Evolutionary conservation across 345 rosid genomes (phyloP), one percentile per base, ranked within the genome.

Genomic region (Euphorbia lathyris): DNA sequence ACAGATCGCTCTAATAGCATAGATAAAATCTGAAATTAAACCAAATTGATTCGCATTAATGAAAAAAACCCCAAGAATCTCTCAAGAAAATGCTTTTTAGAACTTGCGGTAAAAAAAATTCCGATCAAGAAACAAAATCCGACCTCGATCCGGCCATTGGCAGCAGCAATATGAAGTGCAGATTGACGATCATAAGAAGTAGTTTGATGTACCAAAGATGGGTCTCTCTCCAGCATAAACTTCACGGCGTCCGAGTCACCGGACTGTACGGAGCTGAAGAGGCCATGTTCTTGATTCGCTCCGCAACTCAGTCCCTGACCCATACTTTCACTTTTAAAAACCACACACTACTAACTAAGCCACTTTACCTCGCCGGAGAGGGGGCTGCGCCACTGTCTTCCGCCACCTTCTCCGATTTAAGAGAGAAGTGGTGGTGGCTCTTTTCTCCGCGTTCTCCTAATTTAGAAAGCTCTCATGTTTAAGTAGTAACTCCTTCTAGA

Each of bases 91-190:
- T 20, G n/a, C 27, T 29, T 4, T 1, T 63, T 63, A 22, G 32
- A 27, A 11, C 16, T 3, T 8, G 9, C 8, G 9, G 5, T 53
- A 29, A 36, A 34, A 11, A 62, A 59, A 72, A 38, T 14, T 26
- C 38, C 23, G 5, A 43, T 16, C 51, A 38, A 48, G 4, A 71
- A 68, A 72, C 13, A 68, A 30, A 52, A 30, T 11, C 66, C 67
- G 58, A 95, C 99, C 97, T 95, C 91, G 90, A 92, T 87, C 96
- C 87, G 97, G 83, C 94, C 99, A 86, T 80, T 88, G 65, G 97
- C 96, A 73, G 99, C 97, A 66, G 99, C 97, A 65, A 95, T 79
- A 74, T 95, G 99, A 63, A 95, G 88, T 48, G 85, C 73, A 71
- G 92, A 95, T 79, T 92, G 93, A 52, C 93, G 94, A 86, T 90